Conservation (phyloP, 2,329 filamentous ascomycete species). For the Cordyceps farinosa region DNA sequence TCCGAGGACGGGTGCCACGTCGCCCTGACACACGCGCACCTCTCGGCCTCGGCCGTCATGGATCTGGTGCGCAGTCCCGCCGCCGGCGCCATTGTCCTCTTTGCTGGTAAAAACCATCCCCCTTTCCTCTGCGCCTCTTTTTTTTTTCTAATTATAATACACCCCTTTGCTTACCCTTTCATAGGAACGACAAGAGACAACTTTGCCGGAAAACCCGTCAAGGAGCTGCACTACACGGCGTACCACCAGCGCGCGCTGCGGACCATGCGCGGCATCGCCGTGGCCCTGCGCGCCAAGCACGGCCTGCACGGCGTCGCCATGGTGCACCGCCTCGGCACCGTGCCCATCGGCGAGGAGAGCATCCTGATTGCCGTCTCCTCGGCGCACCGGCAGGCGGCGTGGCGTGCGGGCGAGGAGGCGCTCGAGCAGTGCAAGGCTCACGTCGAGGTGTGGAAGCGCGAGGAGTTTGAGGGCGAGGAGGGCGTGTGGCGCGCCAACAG, state of each 20-base stretch:
- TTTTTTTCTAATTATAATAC: too few species aligned
- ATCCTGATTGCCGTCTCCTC: conserved; percentile 85
- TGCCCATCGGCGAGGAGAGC: conserved; percentile 89
- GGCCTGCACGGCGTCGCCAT: conserved; percentile 71
- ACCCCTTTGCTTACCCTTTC: neutral
- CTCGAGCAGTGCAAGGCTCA: conserved; percentile 80
- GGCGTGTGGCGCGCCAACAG: conserved; percentile 86
- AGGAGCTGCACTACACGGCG: conserved; percentile 70
- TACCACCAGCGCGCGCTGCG: conserved; percentile 68
- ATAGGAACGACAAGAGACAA: conserved; percentile 73
- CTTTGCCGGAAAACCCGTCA: conserved; percentile 68
- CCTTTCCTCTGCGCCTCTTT: too few species aligned
- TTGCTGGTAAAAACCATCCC: too few species aligned
- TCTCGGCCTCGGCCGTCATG: conserved; percentile 58
- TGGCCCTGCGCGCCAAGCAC: conserved; percentile 56
- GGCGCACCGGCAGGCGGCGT: conserved; percentile 79
- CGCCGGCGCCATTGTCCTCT: conserved; percentile 66
- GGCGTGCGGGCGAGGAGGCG: conserved; percentile 84
- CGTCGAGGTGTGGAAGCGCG: conserved; percentile 94
- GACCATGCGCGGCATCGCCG: conserved; percentile 64
- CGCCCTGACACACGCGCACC: conserved; percentile 59
- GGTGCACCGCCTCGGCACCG: conserved; percentile 77
- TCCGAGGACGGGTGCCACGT: conserved; percentile 58
- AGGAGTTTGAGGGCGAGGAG: conserved; percentile 76
- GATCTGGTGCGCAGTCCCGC: conserved; percentile 66